Base-by-base conservation (phyloP, 805 yeast species). In the Saturnispora kantuleensis region DNA sequence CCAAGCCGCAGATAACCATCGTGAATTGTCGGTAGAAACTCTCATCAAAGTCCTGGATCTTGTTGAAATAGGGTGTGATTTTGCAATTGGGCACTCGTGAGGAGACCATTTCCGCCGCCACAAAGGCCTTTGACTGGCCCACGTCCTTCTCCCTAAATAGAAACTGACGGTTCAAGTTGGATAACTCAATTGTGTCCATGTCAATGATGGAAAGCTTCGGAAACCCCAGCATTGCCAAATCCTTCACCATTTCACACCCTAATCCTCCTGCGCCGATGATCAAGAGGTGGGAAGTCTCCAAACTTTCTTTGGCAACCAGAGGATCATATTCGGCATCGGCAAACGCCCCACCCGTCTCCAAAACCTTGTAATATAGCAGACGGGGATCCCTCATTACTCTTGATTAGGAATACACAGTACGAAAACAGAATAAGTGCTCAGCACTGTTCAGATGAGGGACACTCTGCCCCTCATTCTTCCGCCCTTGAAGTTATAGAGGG, bases 1-100 rank as follows among this genome's bases (percentile, higher is more conserved):
- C 98, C 40, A 90, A 67, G 0, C 97, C 97, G 48, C 96, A 85
- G 1, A 90, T 71, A 0, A 93, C 77, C 35, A 86, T 68, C 8
- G 76, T 71, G 58, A 89, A 90, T 50, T 74, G 76, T 50, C 65
- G 59, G 59, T 86, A 85, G 55, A 78, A 93, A 0, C 69, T 74
- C 13, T 66, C 66, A 32, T 74, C 71, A 53, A 80, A 74, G 48
- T 79, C 80, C 51, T 80, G 83, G 48, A 90, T 77, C 52, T 71
- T 76, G 9, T 81, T 75, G 53, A 70, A 78, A 60, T 77, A 75
- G 1, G 95, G 77, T 1, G 69, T 68, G 10, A 85, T 47, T 2
- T 46, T 38, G 10, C 55, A 13, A 4, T 30, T 34, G 5, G 60
- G 61, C 3, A 68, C 61, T 35, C 84, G 60, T 21, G 57, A 55